Evolutionary conservation across 1,139 yeast species (phyloP).

Genomic region (Meyerozyma smithsonii): DNA sequence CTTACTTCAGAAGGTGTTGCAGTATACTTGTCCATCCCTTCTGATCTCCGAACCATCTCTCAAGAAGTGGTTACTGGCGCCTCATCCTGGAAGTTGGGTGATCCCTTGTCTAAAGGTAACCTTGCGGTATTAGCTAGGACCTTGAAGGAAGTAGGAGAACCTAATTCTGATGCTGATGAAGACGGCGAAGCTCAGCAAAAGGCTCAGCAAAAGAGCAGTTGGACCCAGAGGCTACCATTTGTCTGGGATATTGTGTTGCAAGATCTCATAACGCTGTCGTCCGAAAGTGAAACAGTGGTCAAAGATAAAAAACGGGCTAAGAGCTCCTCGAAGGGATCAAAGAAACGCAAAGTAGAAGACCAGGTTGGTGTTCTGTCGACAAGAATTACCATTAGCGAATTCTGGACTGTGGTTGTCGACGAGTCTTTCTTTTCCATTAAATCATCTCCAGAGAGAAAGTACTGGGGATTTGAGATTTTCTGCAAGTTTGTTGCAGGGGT

Average conservation of each 20-base stretch:
- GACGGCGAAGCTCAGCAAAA: constrained; percentile 16
- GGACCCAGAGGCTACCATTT: constrained; percentile 79
- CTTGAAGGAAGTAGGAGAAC: constrained; percentile 53
- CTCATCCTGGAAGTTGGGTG: constrained; percentile 61
- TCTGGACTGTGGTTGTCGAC: constrained; percentile 79
- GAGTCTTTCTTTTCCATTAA: constrained; percentile 72
- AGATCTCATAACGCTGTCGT: constrained; percentile 23
- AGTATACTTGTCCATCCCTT: constrained; percentile 51
- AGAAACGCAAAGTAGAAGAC: constrained; percentile 22
- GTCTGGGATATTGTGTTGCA: constrained; percentile 71
- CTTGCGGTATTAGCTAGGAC: constrained; percentile 56
- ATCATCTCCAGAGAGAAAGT: constrained; percentile 82
- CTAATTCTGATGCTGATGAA: constrained; percentile 24
- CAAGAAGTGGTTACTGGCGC: constrained; percentile 22
- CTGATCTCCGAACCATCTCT: constrained; percentile 13
- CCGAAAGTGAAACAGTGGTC: constrained; percentile 14
- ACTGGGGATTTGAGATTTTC: constrained; percentile 79
- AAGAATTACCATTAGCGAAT: constrained; percentile 51
- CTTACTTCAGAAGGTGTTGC: constrained; percentile 80
- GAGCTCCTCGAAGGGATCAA: constrained; percentile 27
- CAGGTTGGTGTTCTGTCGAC: constrained; percentile 9
- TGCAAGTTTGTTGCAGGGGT: constrained; percentile 37
- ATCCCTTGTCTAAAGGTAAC: constrained; percentile 72
- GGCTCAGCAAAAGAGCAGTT: constrained; percentile 53
- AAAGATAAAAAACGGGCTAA: constrained; percentile 27